These are phyloP conservation scores for Chaetomium strumarium DNA, from an alignment of 2,329 filamentous ascomycete genomes.

Conservation along the genomic window DNA sequence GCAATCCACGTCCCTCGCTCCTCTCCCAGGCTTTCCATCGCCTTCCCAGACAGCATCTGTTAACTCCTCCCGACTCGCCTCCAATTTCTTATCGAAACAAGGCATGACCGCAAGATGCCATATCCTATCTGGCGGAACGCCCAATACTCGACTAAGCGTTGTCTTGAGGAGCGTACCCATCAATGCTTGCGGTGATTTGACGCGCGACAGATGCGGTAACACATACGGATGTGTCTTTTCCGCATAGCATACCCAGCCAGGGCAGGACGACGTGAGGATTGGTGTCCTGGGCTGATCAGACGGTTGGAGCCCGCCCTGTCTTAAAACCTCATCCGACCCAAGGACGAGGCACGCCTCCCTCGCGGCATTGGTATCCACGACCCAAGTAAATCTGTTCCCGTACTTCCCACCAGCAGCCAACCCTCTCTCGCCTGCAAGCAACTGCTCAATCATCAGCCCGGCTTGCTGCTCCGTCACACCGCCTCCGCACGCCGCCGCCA, in stretches of 20 bases:
- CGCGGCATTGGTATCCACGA: constrained; percentile 81
- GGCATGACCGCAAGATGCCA: constrained; percentile 98
- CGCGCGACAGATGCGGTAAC: constrained; percentile 78
- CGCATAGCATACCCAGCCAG: constrained; percentile 97
- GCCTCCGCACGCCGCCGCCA: constrained; percentile 76
- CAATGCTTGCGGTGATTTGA: constrained; percentile 92
- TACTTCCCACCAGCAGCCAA: constrained; percentile 64
- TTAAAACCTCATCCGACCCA: constrained; percentile 64
- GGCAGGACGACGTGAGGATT: constrained; percentile 82
- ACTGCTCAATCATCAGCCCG: constrained; percentile 73
- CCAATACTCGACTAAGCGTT: constrained; percentile 64
- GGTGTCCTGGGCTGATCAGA: constrained; percentile 40
- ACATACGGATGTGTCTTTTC: constrained; percentile 97
- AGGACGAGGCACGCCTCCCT: constrained; percentile 79
- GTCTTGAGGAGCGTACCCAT: constrained; percentile 89
- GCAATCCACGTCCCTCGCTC: constrained; percentile 87
- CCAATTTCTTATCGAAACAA: constrained; percentile 98
- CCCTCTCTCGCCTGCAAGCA: constrained; percentile 66
- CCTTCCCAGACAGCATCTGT: constrained; percentile 71
- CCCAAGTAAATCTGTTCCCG: constrained; percentile 77
- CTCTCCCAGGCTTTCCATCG: constrained; percentile 42
- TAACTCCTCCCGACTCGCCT: constrained; percentile 88
- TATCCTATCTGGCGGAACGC: constrained; percentile 70
- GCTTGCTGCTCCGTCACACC: constrained; percentile 66
- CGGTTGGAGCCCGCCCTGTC: constrained; percentile 23